Evolutionary conservation across 495 filamentous ascomycete species (phyloP).

Genomic region (Physcia stellaris): DNA sequence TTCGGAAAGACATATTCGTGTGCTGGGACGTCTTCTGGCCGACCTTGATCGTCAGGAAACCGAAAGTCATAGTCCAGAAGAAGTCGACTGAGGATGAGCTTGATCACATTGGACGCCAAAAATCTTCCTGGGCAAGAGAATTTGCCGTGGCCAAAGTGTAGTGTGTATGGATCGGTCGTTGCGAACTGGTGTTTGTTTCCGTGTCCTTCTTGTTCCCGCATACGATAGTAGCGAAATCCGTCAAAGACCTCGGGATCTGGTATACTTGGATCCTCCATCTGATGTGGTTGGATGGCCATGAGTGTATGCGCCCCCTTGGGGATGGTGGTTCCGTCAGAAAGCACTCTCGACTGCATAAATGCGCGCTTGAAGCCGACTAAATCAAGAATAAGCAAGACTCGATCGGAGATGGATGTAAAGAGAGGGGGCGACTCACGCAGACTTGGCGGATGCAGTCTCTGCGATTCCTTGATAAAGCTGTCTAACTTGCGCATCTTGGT

Average conservation of each 20-base stretch:
- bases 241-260: slow-evolving; percentile 13
- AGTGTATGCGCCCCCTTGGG: slow-evolving; percentile 21
- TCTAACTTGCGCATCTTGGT: slow-evolving; percentile 30
- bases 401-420: too few species aligned
- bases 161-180: background rate
- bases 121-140: slow-evolving; percentile 15
- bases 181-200: slow-evolving; percentile 6
- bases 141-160: slow-evolving; percentile 17
- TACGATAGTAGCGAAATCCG: slow-evolving; percentile 10
- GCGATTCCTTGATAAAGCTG: slow-evolving; percentile 34
- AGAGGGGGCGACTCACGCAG: slow-evolving; percentile 21
- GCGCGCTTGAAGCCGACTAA: slow-evolving; percentile 22
- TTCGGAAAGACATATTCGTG: background rate
- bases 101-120: slow-evolving; percentile 11
- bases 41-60: background rate
- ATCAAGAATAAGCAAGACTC: background rate
- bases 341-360: slow-evolving; percentile 23
- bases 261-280: slow-evolving; percentile 9
- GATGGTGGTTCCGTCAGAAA: slow-evolving; percentile 30
- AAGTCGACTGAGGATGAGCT: slow-evolving; percentile 5
- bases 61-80: slow-evolving; percentile 1
- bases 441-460: slow-evolving; percentile 23
- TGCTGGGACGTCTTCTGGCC: background rate
- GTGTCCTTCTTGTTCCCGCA: slow-evolving; percentile 2
- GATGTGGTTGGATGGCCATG: slow-evolving; percentile 9